Evolutionary conservation across 352 stramenopile genomes (phyloP).

Genomic region (Phytopythium oedochilum): DNA sequence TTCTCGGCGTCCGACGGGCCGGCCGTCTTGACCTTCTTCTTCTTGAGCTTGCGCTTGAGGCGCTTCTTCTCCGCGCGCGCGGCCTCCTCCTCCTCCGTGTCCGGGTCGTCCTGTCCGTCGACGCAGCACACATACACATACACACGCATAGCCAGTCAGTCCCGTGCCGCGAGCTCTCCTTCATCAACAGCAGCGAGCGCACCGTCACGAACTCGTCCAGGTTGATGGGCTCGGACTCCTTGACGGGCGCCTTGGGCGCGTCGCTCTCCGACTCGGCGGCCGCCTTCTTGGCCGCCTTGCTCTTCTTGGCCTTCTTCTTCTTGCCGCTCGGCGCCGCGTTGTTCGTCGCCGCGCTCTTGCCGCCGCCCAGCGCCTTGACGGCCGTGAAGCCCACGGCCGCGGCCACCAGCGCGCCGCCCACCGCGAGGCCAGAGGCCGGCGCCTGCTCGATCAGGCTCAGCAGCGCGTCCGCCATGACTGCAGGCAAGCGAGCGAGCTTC

Average conservation of each 20-base stretch:
- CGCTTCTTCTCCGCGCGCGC: slow-evolving; percentile 76
- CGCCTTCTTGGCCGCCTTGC: slow-evolving; percentile 29
- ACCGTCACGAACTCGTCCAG: slow-evolving; percentile 62
- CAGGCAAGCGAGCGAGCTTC: background rate
- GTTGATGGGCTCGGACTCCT: slow-evolving; percentile 45
- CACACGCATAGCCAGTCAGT: background rate
- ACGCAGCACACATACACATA: background rate
- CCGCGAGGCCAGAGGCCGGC: slow-evolving; percentile 50
- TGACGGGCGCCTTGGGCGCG: slow-evolving; percentile 16
- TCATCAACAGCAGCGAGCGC: background rate
- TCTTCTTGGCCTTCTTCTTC: slow-evolving; percentile 59
- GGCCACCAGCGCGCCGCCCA: slow-evolving; percentile 62
- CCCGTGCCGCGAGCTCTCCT: background rate
- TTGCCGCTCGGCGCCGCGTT: slow-evolving; percentile 31
- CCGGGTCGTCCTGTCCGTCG: slow-evolving; percentile 41
- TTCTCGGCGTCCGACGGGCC: slow-evolving; percentile 28
- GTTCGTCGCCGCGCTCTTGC: slow-evolving; percentile 21
- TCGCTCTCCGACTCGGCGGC: slow-evolving; percentile 4
- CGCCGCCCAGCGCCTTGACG: slow-evolving; percentile 52
- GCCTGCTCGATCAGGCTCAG: slow-evolving; percentile 61
- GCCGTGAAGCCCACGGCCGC: slow-evolving; percentile 64
- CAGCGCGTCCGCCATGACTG: slow-evolving; percentile 55
- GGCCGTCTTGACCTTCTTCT: slow-evolving; percentile 65
- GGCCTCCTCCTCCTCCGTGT: slow-evolving; percentile 78
- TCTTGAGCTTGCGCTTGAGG: slow-evolving; percentile 79